Base-by-base conservation (phyloP, 176 grass and related monocot genomes). In the Paspalum notatum region DNA sequence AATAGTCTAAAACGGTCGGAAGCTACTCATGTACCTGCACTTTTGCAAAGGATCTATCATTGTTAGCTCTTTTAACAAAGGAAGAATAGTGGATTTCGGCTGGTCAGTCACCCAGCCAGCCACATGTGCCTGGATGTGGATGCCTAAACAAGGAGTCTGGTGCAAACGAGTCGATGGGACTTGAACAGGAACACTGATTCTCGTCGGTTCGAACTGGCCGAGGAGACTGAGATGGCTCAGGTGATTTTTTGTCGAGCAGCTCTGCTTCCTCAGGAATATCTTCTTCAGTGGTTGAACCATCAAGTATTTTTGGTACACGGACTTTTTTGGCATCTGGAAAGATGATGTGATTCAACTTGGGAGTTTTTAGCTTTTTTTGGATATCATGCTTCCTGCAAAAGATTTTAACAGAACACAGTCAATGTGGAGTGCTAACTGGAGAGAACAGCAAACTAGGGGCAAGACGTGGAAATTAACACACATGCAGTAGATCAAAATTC, bases 401-500 rank as follows among this genome's bases (percentile, higher is more conserved):
- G 43, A 76, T 75, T 72, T 80, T 42, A 63, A 38, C 70, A 72
- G 32, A 67, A 78, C 8, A 47, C 53, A 52, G 24, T n/a, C 50
- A 76, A 25, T 44, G 50, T 26, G 20, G 15, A 62, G 51, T 15
- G 66, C 27, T 66, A 52, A 72, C 46, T 27, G 9, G 22, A 48
- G 21, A 73, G 15, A 37, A 52, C 4, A 72, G 48, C 27, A 10
- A 53, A 62, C 14, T 26, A 68, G 63, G 54, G 50, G 39, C 4
- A 71, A 86, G 26, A 48, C 71, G 76, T 1, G 17, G 5, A 51
- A 86, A 8, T 74, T 44, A 56, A 83, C 94, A 62, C 68, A 97
- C 94, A 47, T 54, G 86, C 91, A 98, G 72, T 89, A 94, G 76
- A 98, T 97, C 60, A 97, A 68, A 83, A 94, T 88, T 41, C 86